These are phyloP conservation scores for Rhexocercosporidium sp. DNA, from an alignment of 2,329 filamentous ascomycete genomes.

Conservation along the genomic window DNA sequence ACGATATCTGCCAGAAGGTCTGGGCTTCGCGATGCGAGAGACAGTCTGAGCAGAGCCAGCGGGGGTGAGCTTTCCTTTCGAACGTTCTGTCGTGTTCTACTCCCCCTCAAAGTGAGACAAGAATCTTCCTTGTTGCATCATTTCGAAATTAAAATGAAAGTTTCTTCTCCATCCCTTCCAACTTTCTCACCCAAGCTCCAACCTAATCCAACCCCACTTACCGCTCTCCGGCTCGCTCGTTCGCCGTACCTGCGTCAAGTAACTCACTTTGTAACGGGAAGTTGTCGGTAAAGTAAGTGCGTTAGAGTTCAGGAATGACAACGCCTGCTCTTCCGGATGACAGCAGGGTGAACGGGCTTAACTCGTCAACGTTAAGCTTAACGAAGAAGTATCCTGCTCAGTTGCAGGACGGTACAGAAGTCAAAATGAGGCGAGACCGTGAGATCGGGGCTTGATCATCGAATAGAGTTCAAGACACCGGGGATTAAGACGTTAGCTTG, in stretches of 20 bases:
- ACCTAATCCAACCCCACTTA: neutral
- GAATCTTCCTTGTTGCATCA: constrained; percentile 32
- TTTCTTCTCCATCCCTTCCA: constrained; percentile 11
- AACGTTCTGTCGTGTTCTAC: neutral
- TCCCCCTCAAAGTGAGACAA: constrained; percentile 7
- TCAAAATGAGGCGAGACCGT: neutral
- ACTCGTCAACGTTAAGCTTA: too few species aligned
- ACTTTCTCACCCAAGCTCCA: neutral
- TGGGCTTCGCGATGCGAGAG: too few species aligned
- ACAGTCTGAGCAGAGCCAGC: neutral
- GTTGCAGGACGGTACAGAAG: too few species aligned
- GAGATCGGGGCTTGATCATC: too few species aligned
- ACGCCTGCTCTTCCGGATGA: neutral
- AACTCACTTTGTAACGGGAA: too few species aligned
- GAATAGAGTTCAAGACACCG: constrained; percentile 2
- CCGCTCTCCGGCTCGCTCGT: neutral
- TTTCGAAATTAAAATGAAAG: constrained; percentile 22
- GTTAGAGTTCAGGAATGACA: neutral
- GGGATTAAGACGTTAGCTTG: too few species aligned
- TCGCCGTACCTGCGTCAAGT: neutral
- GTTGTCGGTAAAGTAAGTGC: neutral
- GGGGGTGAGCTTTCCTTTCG: neutral
- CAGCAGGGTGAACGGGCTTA: neutral
- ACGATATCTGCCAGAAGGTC: too few species aligned
- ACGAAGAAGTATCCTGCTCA: too few species aligned